Percentiles rank a stretch among this genome's conserved stretches.
These are phyloP conservation scores for Turritis glabra DNA, from an alignment of 345 rosid genomes.

Conservation along the genomic window DNA sequence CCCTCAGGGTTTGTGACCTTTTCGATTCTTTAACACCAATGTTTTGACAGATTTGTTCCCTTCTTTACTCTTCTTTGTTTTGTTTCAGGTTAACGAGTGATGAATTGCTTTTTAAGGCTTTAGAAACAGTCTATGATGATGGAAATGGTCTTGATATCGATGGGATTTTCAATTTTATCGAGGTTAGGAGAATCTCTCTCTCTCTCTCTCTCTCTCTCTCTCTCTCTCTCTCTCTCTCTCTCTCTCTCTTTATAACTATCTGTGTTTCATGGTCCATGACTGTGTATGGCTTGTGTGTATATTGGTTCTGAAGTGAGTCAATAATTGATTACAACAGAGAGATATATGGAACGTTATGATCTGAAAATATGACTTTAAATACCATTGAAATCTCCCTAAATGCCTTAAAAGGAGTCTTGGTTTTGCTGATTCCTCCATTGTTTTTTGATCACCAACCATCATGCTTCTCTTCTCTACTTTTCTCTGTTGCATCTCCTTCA, in stretches of 20 bases:
- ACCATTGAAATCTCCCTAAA: background rate
- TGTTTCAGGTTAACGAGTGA: conserved; percentile 39
- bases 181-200: conserved; percentile 41
- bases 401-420: background rate
- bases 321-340: background rate
- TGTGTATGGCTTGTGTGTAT: background rate
- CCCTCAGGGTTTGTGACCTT: conserved; percentile 1
- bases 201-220: background rate
- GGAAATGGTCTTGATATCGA: conserved; percentile 51
- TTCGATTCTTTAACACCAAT: background rate
- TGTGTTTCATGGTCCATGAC: background rate
- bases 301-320: background rate
- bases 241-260: background rate
- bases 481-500: background rate
- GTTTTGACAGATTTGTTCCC: background rate
- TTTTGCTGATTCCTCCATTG: conserved; percentile 16
- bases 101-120: conserved; percentile 56
- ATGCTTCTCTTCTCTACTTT: background rate
- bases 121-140: conserved; percentile 41
- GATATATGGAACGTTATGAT: background rate
- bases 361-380: background rate
- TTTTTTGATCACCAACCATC: conserved; percentile 3
- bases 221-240: background rate
- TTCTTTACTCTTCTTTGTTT: background rate
- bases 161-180: conserved; percentile 49